phyloP scores from a whole-genome alignment of 306 rosid species.

The Quercus engelmannii region DNA sequence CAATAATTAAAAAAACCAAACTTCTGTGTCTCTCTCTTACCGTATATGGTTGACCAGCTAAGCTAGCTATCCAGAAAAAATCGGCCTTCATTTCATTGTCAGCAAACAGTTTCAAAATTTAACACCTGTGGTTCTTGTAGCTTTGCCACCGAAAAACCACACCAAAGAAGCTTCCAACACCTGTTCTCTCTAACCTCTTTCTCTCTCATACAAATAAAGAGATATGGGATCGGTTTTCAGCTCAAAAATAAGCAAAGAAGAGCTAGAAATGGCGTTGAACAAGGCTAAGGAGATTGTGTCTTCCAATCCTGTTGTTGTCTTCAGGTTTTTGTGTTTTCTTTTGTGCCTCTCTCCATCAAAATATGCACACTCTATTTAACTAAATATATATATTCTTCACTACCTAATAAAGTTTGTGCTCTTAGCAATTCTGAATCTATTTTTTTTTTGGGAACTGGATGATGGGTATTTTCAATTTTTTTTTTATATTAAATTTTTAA shows the following conservation, averaged over 20 bases:
- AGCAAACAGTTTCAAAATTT: not conserved
- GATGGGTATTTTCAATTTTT: no score
- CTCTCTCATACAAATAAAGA: not conserved
- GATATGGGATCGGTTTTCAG: constrained; percentile 41
- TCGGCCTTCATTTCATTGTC: not conserved
- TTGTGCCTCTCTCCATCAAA: not conserved
- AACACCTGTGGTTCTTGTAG: not conserved
- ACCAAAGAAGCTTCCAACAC: constrained; percentile 8
- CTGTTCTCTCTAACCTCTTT: not conserved
- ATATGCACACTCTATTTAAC: not conserved
- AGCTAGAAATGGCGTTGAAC: constrained; percentile 35
- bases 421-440: no score
- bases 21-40: not conserved
- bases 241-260: constrained; percentile 20
- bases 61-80: not conserved
- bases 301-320: constrained; percentile 40
- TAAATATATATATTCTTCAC: no score
- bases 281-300: constrained; percentile 39
- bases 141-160: not conserved
- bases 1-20: no score
- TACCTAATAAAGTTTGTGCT: no score
- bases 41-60: not conserved
- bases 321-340: constrained; percentile 31
- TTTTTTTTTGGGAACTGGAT: no score
- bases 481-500: no score